Conservation (phyloP, 768 basidiomycete species). For the Collybiopsis luxurians region DNA sequence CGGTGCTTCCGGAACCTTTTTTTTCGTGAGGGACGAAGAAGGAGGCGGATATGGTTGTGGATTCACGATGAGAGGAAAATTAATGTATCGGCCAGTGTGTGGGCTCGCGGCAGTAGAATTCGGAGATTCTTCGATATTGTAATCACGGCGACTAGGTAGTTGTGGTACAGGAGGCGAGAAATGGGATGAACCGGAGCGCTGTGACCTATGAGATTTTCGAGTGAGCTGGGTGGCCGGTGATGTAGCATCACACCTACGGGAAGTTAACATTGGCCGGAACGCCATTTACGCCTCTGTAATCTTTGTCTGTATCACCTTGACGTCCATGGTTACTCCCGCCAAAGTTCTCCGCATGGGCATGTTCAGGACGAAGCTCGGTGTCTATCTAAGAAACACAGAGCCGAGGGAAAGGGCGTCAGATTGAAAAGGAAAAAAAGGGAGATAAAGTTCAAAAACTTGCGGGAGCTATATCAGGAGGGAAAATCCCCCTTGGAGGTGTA, state of each 20-base stretch:
- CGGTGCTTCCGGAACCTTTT: background rate
- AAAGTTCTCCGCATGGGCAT: too few species aligned
- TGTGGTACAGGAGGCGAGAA: too few species aligned
- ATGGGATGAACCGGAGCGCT: too few species aligned
- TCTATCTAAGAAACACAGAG: too few species aligned
- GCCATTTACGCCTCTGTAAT: background rate
- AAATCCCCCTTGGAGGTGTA: too few species aligned
- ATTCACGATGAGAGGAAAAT: background rate
- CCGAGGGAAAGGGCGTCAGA: too few species aligned
- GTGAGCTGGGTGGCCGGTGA: background rate
- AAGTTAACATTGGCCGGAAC: background rate
- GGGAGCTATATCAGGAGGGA: too few species aligned
- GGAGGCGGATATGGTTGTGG: background rate
- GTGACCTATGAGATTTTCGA: background rate
- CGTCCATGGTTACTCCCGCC: background rate
- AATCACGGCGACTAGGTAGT: background rate
- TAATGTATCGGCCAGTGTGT: background rate
- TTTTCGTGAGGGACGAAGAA: background rate
- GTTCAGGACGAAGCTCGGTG: too few species aligned
- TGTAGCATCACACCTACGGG: slow-evolving; percentile 1
- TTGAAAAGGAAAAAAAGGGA: too few species aligned
- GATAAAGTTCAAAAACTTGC: too few species aligned
- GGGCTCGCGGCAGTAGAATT: background rate
- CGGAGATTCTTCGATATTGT: background rate
- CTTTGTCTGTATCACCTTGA: background rate